Base-by-base conservation (phyloP, 768 basidiomycete species). In the Mrakia blollopis region DNA sequence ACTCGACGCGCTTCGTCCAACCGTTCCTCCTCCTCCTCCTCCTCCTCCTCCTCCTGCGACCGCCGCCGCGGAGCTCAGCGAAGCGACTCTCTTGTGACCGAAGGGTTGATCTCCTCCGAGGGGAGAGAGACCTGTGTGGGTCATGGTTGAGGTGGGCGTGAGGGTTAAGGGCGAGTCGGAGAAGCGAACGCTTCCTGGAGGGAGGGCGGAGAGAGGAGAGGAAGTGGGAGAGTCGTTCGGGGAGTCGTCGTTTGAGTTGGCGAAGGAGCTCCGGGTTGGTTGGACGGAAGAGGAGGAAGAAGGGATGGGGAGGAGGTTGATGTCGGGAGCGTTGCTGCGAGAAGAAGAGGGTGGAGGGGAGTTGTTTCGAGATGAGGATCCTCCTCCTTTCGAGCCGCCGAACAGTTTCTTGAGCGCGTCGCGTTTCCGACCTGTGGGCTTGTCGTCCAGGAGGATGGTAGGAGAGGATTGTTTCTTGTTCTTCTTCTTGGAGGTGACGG, bases 391-490 rank as follows among this genome's bases (percentile, higher is more conserved):
- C 47, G 16, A 14, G 16, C 47, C 47, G 1, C 47, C 47, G 28
- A 47, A 47, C 32, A 71, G n/a, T 3, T 28, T 71, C 47, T 71
- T 71, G 69, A 71, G 9, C 41, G 69, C 50, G 47, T 71, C 44
- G 6, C 69, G 69, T 50, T 71, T 71, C 41, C 69, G 44, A 71
- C 69, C 69, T 44, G 44, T 71, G 10, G 69, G 41, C 50, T 32
- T 28, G 39, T 39, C 63, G 47, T 25, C 60, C 23, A 79, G 65
- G 32, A 62, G 76, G 52, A 75, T 73, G 14, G 62, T 50, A 11
- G 78, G 78, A 8, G 69, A 25, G 11, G 67, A 71, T 35, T n/a
- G 9, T 13, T 68, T 68, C 65, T 68, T 68, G 35, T 41, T 41
- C 65, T 68, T 68, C 35, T 25, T 44, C 25, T 47, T 16, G 44